Evolutionary conservation across 306 rosid genomes (phyloP).

Genomic region (Vigna hirtella): DNA sequence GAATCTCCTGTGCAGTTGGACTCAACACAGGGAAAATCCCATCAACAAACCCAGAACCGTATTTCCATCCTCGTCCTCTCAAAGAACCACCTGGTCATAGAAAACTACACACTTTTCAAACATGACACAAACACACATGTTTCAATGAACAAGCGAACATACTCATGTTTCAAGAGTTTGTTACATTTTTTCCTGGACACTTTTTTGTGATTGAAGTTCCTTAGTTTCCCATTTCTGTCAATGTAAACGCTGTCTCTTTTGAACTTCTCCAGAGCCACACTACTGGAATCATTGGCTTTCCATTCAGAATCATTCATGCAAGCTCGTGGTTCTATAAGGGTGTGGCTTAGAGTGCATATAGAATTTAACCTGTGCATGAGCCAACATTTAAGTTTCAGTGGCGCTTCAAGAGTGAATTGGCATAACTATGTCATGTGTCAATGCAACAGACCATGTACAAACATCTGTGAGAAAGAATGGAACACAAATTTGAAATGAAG

Average conservation of each 20-base stretch:
- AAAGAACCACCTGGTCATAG: slow-evolving; percentile 81
- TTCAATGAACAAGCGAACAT: slow-evolving; percentile 20
- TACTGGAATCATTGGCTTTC: slow-evolving; percentile 58
- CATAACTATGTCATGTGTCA: background rate
- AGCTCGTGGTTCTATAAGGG: slow-evolving; percentile 47
- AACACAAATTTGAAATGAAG: slow-evolving; percentile 30
- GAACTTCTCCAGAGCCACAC: slow-evolving; percentile 64
- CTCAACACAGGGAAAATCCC: slow-evolving; percentile 90
- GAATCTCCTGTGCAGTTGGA: slow-evolving; percentile 67
- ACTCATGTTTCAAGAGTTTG: slow-evolving; percentile 8
- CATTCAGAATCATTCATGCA: slow-evolving; percentile 47
- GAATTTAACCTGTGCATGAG: slow-evolving; percentile 46
- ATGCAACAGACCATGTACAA: slow-evolving; percentile 3
- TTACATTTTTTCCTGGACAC: slow-evolving; percentile 84
- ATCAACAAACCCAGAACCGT: slow-evolving; percentile 96
- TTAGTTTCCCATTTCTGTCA: slow-evolving; percentile 78
- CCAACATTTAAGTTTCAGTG: slow-evolving; percentile 28
- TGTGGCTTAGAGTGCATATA: slow-evolving; percentile 42
- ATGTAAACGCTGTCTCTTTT: slow-evolving; percentile 74
- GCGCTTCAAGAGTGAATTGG: background rate
- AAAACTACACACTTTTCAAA: slow-evolving; percentile 37
- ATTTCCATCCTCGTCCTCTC: slow-evolving; percentile 94
- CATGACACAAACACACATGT: slow-evolving; percentile 29
- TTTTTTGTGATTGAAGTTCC: slow-evolving; percentile 85
- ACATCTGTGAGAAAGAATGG: slow-evolving; percentile 3